A percentile compares a stretch with the other conserved stretches of the same genome.
These are phyloP conservation scores for Fusarium veterinarium DNA, from an alignment of 2,329 filamentous ascomycete genomes.

Conservation along the genomic window DNA sequence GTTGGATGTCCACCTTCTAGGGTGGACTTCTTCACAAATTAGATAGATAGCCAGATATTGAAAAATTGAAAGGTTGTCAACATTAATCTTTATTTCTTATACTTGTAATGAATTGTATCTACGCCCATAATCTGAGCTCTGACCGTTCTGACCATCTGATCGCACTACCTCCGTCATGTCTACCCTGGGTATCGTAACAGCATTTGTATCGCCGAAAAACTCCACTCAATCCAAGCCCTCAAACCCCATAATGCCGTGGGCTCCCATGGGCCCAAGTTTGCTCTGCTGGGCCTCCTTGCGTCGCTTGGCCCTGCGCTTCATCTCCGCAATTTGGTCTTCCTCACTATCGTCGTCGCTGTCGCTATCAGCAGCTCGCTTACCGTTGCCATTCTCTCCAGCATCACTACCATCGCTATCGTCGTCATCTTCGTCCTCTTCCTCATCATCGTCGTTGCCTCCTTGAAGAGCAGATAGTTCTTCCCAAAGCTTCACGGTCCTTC, in stretches of 20 bases:
- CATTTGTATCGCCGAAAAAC: neutral
- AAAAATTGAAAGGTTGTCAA: slow-evolving; percentile 20
- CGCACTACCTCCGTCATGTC: neutral
- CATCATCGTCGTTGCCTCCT: slow-evolving; percentile 50
- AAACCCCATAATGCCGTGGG: slow-evolving; percentile 64
- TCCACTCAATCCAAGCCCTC: slow-evolving; percentile 56
- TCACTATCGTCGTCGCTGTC: slow-evolving; percentile 60
- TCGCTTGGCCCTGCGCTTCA: slow-evolving; percentile 60
- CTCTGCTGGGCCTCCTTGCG: slow-evolving; percentile 56
- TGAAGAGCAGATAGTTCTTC: slow-evolving; percentile 75
- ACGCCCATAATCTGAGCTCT: neutral
- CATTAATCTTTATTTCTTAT: neutral
- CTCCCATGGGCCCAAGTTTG: slow-evolving; percentile 62
- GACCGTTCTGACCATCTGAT: neutral
- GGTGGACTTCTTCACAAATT: slow-evolving; percentile 28
- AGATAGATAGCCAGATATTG: slow-evolving; percentile 19
- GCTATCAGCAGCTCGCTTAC: slow-evolving; percentile 61
- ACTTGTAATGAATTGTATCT: neutral
- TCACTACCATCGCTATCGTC: slow-evolving; percentile 60
- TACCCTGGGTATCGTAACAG: slow-evolving; percentile 33
- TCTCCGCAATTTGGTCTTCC: slow-evolving; percentile 50
- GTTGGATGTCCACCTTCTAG: slow-evolving; percentile 37
- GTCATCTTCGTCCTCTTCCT: slow-evolving; percentile 54
- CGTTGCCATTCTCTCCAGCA: slow-evolving; percentile 55
- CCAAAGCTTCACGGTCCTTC: slow-evolving; percentile 90